These are phyloP conservation scores for Geosmithia flava DNA, from an alignment of 2,329 filamentous ascomycete species.

Conservation along the genomic window DNA sequence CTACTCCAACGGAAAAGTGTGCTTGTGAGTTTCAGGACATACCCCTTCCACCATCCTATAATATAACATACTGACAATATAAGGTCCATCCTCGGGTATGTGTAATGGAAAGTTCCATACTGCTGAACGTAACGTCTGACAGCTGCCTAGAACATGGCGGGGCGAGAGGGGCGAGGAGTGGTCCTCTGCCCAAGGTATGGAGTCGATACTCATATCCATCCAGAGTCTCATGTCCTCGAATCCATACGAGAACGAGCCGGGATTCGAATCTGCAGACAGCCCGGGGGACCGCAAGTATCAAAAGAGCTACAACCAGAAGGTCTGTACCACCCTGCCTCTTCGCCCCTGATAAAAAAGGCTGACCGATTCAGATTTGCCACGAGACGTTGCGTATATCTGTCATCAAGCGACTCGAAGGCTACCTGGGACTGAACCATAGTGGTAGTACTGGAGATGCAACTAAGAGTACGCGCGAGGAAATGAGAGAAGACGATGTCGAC, in stretches of 20 bases:
- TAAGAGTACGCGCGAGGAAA: no score
- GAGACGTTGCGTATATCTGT: constrained; percentile 81
- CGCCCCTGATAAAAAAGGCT: background rate
- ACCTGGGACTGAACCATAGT: constrained; percentile 51
- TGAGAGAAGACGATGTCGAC: constrained; percentile 37
- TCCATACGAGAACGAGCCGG: constrained; percentile 93
- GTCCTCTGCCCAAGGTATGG: constrained; percentile 90
- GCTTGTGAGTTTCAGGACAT: constrained; percentile 49
- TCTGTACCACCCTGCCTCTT: constrained; percentile 16
- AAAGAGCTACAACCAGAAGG: constrained; percentile 68
- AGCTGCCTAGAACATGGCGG: constrained; percentile 64
- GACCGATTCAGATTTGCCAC: constrained; percentile 63
- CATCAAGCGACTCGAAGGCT: constrained; percentile 72
- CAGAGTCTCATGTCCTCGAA: constrained; percentile 92
- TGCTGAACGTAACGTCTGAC: constrained; percentile 4
- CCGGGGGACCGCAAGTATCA: constrained; percentile 61
- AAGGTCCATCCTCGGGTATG: constrained; percentile 76
- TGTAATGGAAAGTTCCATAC: background rate
- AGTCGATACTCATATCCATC: constrained; percentile 89
- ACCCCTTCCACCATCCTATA: background rate
- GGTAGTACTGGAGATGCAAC: no score
- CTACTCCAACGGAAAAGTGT: constrained; percentile 83
- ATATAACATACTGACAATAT: background rate
- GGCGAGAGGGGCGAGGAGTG: constrained; percentile 86
- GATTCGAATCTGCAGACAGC: constrained; percentile 67